Conservation (phyloP, 202 grass and related monocot species). For the Panicum virgatum region DNA sequence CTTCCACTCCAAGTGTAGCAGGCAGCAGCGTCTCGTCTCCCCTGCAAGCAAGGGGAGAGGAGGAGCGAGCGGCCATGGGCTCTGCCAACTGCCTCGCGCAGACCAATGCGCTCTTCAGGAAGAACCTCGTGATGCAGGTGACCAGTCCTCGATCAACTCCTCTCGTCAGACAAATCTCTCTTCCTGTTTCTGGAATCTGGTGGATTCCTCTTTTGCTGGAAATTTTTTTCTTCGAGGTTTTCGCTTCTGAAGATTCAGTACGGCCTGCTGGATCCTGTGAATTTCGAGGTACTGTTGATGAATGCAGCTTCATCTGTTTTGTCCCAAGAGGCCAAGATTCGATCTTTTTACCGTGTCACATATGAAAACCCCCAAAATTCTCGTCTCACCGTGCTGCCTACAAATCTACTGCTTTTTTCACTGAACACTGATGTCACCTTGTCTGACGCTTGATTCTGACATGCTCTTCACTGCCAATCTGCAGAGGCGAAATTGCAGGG, state of each 20-base stretch:
- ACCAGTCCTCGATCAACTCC: not conserved
- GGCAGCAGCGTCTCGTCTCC: no score
- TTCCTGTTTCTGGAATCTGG: not conserved
- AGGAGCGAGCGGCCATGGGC: conserved; percentile 3
- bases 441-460: not conserved
- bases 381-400: not conserved
- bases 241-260: not conserved
- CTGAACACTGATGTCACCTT: not conserved
- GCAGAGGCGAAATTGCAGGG: conserved; percentile 32
- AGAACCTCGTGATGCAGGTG: conserved; percentile 67
- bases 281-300: not conserved
- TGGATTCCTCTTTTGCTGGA: not conserved
- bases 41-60: not conserved
- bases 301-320: not conserved
- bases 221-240: not conserved
- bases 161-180: not conserved
- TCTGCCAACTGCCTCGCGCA: conserved; percentile 31
- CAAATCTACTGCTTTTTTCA: not conserved
- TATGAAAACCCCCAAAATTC: not conserved
- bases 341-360: not conserved
- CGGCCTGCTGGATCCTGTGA: not conserved
- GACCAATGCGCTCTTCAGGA: conserved; percentile 61
- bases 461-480: not conserved
- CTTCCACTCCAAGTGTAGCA: not conserved
- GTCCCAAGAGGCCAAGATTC: not conserved